Evolutionary conservation across 768 basidiomycete genomes (phyloP), one percentile per base, ranked within the genome.

Genomic region (Strobilomyces echinocephalus): DNA sequence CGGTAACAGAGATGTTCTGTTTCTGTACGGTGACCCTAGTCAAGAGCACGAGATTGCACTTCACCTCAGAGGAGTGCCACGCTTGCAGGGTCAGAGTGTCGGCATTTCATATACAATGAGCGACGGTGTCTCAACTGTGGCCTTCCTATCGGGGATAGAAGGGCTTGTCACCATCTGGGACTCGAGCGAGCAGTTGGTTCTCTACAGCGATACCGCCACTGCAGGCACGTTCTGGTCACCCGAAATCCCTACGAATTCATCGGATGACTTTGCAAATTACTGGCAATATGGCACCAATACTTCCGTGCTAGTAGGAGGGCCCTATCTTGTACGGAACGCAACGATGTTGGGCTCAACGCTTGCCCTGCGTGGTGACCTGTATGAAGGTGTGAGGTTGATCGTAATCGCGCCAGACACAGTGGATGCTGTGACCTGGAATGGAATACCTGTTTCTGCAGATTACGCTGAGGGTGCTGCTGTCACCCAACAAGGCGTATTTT

Each of bases 181-280:
- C 56, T 83, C 85, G 0, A 73, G 78, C 41, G 77, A 76, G 1
- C 85, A 88, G 60, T 75, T 91, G 18, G 68, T 93, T 26, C 69
- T 91, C 12, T 90, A 76, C 60, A 79, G 81, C 8, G 88, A 91
- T 62, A 76, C 82, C 0, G 70, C 63, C 14, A 86, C 85, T 0
- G 84, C 85, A 3, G 79, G 76, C 30, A 85, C 83, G 0, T 89
- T 90, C 73, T 93, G 87, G 83, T 76, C 85, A 5, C 91, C 91
- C 2, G 76, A 80, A 16, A 74, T 91, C 40, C 68, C 83, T 6
- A 69, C 71, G 1, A 57, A 63, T 7, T 39, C 55, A 18, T 67
- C 63, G 4, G 69, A 76, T 28, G 72, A 76, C 12, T 74, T 85
- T 51, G 72, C 72, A 39, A 81, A 79, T 59, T 91, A 75, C 74